phyloP scores from a whole-genome alignment of 129 eudicot species.

The Chrysanthemum makinoi region DNA sequence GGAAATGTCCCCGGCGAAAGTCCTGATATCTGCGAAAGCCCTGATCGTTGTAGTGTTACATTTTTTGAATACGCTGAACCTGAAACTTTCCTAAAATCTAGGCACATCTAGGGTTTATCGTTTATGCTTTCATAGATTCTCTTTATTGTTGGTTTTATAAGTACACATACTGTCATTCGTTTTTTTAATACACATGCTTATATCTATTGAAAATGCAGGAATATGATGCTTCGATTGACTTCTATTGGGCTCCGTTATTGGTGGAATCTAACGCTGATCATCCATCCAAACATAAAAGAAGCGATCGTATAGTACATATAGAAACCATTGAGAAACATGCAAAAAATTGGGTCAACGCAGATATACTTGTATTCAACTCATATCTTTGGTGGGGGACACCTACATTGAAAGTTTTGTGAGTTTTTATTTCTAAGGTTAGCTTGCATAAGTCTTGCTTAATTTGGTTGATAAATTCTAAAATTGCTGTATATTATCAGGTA shows the following conservation, averaged over 20 bases:
- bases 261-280: slow-evolving; percentile 60
- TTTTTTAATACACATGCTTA: neutral
- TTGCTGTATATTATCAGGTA: slow-evolving; percentile 10
- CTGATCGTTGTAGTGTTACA: too few relatives aligned
- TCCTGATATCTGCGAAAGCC: too few relatives aligned
- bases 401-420: slow-evolving; percentile 47
- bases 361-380: slow-evolving; percentile 51
- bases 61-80: too few relatives aligned
- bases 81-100: too few relatives aligned
- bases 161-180: too few relatives aligned
- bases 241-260: slow-evolving; percentile 57
- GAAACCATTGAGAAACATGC: slow-evolving; percentile 55
- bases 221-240: slow-evolving; percentile 53
- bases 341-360: slow-evolving; percentile 53
- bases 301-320: slow-evolving; percentile 40
- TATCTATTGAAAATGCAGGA: slow-evolving; percentile 30
- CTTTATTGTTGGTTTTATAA: too few relatives aligned
- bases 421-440: neutral
- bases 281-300: slow-evolving; percentile 33
- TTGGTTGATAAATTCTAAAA: neutral
- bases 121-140: too few relatives aligned
- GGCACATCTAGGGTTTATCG: too few relatives aligned
- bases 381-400: slow-evolving; percentile 62
- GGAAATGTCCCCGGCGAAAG: too few relatives aligned
- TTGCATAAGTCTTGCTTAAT: neutral